Evolutionary conservation across 2,329 filamentous ascomycete genomes (phyloP), one percentile per base, ranked within the genome.

Genomic region (Emergomyces pasteurianus): DNA sequence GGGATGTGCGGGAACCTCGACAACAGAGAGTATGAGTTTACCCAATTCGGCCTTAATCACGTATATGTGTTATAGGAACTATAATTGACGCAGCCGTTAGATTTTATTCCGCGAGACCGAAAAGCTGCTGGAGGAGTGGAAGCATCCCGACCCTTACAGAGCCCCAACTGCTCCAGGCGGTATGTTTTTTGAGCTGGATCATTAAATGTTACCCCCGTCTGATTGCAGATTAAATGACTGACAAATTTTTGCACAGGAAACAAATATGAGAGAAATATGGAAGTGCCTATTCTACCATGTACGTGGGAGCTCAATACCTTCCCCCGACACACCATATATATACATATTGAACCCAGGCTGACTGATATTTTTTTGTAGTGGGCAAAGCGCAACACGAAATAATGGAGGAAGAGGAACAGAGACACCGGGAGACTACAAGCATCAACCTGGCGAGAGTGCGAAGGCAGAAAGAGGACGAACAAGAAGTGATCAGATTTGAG

Each of bases 181-280:
- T 94, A 79, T 65, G 83, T 71, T 40, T 36, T 31, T 23, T 54
- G 21, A 49, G 5, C 23, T 16, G 23, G 23, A 26, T 49, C 23
- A 26, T 26, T 28, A 12, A 12, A 12, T 8, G 4, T 16, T 7
- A 21, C 46, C 2, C 6, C 5, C 21, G 12, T 49, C 21, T 49
- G n/a, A 52, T 49, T 59, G 67, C 10, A 2, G 26, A 38, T 14
- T 14, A 23, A 56, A 58, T 58, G 52, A 62, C 59, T 61, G 14
- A 57, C 14, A 7, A 1, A 21, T 57, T n/a, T 1, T 16, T 31
- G 49, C 14, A 53, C 67, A 95, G 90, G 91, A 67, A 96, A 90
- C 65, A 97, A 97, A 82, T 97, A 88, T 76, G 94, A 97, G 78
- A 84, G 94, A 74, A 99, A 99, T 76, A 74, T 97, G 60, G 89